Evolutionary conservation across 495 filamentous ascomycete species (phyloP), one percentile per base, ranked within the genome.

Genomic region (Penicillium roqueforti): DNA sequence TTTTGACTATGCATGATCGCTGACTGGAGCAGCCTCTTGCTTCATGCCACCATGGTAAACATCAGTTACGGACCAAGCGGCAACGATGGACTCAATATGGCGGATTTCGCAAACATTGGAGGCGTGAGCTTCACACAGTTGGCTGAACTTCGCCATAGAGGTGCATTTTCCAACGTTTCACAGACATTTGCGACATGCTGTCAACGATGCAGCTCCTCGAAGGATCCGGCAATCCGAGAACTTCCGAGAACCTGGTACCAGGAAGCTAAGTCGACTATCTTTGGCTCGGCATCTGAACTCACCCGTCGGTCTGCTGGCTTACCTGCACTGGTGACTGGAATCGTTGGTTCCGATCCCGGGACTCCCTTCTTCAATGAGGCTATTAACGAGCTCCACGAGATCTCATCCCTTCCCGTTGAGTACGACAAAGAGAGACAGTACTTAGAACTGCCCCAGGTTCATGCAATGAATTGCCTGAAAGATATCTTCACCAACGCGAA

Each of bases 301-400:
- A 98, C 93, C 3, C 81, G 93, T 47, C 80, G 93, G 46, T 98
- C 93, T 2, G 93, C 92, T 22, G 93, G 93, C 20, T 84, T 98
- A 32, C 93, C 93, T 1, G 87, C 87, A 18, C 73, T 98, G 41
- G 82, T 96, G 25, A 83, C 84, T 7, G 89, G 87, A 4, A 83
- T 97, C 50, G 68, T 97, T 5, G 62, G 62, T 7, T 68, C 73
- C 3, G 66, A 68, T 18, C 68, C 69, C 6, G 68, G 65, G 2
- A 74, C 72, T 0, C 49, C 60, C 4, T 70, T 83, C 28, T 80
- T 85, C 53, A 61, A 71, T 32, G 59, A 72, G 40, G 76, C 76
- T 4, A 71, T 87, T 34, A 47, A 65, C 7, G 80, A 85, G 32
- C 76, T 85, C 42, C 73, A 76, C 29, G 62, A 71, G 1, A 78